A percentile compares a stretch with the other conserved stretches of the same genome.
These are phyloP conservation scores for Colletotrichum somersetense DNA, from an alignment of 2,329 filamentous ascomycete species.

Conservation along the genomic window DNA sequence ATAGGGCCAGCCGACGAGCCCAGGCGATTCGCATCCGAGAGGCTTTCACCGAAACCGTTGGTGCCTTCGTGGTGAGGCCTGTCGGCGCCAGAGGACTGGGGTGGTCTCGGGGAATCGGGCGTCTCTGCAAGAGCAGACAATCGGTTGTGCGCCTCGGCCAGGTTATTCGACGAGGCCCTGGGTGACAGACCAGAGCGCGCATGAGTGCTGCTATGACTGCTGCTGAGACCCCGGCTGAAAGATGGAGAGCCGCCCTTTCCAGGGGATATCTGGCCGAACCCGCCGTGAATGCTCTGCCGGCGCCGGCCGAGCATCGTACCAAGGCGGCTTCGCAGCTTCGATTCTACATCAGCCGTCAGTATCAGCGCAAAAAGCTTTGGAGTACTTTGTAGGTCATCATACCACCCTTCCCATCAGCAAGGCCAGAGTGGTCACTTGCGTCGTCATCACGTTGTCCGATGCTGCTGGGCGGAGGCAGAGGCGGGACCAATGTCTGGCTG, in stretches of 20 bases:
- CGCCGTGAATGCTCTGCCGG: conserved; percentile 74
- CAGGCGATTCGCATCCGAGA: conserved; percentile 49
- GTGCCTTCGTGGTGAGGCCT: conserved; percentile 57
- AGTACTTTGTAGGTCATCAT: background rate
- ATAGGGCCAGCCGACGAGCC: conserved; percentile 52
- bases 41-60: conserved; percentile 59
- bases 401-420: conserved; percentile 46
- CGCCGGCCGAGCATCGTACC: conserved; percentile 77
- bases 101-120: conserved; percentile 55
- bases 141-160: conserved; percentile 65
- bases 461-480: conserved; percentile 42
- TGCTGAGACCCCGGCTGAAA: conserved; percentile 72
- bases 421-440: conserved; percentile 60
- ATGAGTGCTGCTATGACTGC: conserved; percentile 67
- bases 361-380: conserved; percentile 23
- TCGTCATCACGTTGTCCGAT: conserved; percentile 53
- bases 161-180: conserved; percentile 69
- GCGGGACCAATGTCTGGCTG: conserved; percentile 47
- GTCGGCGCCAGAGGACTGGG: conserved; percentile 45
- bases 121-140: conserved; percentile 71
- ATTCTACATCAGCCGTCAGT: conserved; percentile 57
- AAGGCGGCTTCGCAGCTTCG: conserved; percentile 72
- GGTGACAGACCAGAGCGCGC: conserved; percentile 64
- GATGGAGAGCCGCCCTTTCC: conserved; percentile 59
- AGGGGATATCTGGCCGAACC: conserved; percentile 70